Conservation (phyloP, 805 yeast genomes). For the Candida methanosorbosa region DNA sequence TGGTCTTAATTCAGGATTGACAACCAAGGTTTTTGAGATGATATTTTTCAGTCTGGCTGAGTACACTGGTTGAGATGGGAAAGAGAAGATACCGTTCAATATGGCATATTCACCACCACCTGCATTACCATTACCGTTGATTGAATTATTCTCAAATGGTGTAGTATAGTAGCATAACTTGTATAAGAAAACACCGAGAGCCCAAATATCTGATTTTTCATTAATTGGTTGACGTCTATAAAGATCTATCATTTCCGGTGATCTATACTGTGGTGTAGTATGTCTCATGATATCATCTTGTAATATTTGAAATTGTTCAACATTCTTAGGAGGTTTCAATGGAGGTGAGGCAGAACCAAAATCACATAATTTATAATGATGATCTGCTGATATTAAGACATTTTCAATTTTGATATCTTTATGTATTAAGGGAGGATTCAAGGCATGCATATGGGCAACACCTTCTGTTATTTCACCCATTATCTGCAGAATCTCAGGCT, state of each 20-base stretch:
- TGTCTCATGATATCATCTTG: slow-evolving; percentile 67
- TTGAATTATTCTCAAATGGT: slow-evolving; percentile 55
- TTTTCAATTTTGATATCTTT: slow-evolving; percentile 80
- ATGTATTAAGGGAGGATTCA: slow-evolving; percentile 64
- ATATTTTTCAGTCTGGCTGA: slow-evolving; percentile 56
- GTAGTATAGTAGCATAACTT: slow-evolving; percentile 76
- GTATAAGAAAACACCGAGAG: slow-evolving; percentile 69
- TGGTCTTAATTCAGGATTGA: slow-evolving; percentile 66
- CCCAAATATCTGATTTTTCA: slow-evolving; percentile 84
- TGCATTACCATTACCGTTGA: slow-evolving; percentile 24
- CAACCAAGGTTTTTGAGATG: slow-evolving; percentile 51
- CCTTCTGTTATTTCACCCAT: slow-evolving; percentile 67
- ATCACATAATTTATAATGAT: slow-evolving; percentile 66
- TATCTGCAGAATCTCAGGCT: slow-evolving; percentile 57
- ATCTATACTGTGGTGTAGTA: slow-evolving; percentile 78
- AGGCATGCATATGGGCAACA: slow-evolving; percentile 69
- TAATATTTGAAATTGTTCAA: slow-evolving; percentile 49
- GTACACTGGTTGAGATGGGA: slow-evolving; percentile 48
- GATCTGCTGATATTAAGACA: slow-evolving; percentile 52
- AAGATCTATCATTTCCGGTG: slow-evolving; percentile 80
- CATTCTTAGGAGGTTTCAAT: slow-evolving; percentile 51
- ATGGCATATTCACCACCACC: slow-evolving; percentile 55
- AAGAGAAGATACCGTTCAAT: slow-evolving; percentile 43
- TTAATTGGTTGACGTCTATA: slow-evolving; percentile 62
- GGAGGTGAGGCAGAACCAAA: slow-evolving; percentile 73